phyloP scores from a whole-genome alignment of 2,329 filamentous ascomycete species.

The Helminthosporium solani region DNA sequence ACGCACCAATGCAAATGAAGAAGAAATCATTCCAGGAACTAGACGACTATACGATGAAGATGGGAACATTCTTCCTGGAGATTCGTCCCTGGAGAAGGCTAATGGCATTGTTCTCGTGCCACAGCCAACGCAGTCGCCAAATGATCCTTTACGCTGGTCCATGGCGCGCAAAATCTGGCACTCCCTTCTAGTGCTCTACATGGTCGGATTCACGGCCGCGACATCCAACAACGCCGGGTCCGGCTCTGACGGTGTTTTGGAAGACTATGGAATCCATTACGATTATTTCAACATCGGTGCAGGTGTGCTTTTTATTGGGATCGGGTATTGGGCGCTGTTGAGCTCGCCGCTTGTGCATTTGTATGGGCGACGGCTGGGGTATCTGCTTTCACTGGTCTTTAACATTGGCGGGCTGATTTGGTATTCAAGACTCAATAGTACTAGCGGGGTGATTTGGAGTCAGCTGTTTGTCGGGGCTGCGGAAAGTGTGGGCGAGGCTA shows the following conservation, averaged over 20 bases:
- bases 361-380: conserved; percentile 20
- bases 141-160: conserved; percentile 56
- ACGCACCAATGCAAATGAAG: conserved; percentile 12
- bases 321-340: conserved; percentile 21
- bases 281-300: conserved; percentile 22
- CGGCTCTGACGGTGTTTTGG: conserved; percentile 19
- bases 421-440: conserved; percentile 19
- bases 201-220: conserved; percentile 19
- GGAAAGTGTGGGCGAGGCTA: conserved; percentile 19
- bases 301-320: conserved; percentile 20
- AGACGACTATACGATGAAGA: conserved; percentile 19
- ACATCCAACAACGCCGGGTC: conserved; percentile 23
- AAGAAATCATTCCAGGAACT: conserved; percentile 21
- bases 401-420: conserved; percentile 22
- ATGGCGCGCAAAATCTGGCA: conserved; percentile 45
- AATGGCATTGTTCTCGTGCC: conserved; percentile 52
- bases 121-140: conserved; percentile 50
- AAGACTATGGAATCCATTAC: conserved; percentile 20
- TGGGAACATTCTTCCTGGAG: conserved; percentile 34
- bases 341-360: conserved; percentile 19
- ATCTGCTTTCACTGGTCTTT: conserved; percentile 19
- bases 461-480: conserved; percentile 23
- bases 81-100: conserved; percentile 20
- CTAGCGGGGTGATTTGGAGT: conserved; percentile 18
- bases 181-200: conserved; percentile 19